Evolutionary conservation across 306 rosid species (phyloP).

Genomic region (Argentina anserina): DNA sequence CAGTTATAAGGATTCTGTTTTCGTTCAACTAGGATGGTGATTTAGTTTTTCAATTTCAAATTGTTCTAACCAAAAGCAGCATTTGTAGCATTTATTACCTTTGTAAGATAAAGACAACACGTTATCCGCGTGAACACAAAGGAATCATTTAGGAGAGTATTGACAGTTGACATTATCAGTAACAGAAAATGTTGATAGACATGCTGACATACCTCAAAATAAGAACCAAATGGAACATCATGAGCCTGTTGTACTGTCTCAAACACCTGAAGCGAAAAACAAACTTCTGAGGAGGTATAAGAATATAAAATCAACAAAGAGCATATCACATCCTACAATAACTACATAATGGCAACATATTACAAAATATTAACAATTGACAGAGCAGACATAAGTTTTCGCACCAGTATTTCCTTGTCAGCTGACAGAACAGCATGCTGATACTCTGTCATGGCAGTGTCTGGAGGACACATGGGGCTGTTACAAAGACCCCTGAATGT

Average conservation of each 20-base stretch:
- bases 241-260: conserved; percentile 98
- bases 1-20: not conserved
- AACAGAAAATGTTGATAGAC: too few species aligned
- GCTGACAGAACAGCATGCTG: conserved; percentile 74
- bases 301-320: not conserved
- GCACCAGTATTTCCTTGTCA: conserved; percentile 76
- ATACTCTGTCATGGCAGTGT: conserved; percentile 98
- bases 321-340: not conserved
- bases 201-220: conserved; percentile 68
- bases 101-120: not conserved
- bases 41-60: not conserved
- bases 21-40: not conserved
- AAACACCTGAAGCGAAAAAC: conserved; percentile 57
- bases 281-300: conserved; percentile 11
- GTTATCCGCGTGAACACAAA: not conserved
- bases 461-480: conserved; percentile 99
- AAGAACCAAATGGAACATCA: conserved; percentile 94
- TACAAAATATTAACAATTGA: not conserved
- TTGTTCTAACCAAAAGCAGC: not conserved
- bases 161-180: too few species aligned
- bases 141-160: not conserved
- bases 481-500: conserved; percentile 84
- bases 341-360: not conserved
- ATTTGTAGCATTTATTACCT: not conserved
- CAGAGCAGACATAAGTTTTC: conserved; percentile 24